Evolutionary conservation across 495 filamentous ascomycete genomes (phyloP).

Genomic region (Penicillium longicatenatum): DNA sequence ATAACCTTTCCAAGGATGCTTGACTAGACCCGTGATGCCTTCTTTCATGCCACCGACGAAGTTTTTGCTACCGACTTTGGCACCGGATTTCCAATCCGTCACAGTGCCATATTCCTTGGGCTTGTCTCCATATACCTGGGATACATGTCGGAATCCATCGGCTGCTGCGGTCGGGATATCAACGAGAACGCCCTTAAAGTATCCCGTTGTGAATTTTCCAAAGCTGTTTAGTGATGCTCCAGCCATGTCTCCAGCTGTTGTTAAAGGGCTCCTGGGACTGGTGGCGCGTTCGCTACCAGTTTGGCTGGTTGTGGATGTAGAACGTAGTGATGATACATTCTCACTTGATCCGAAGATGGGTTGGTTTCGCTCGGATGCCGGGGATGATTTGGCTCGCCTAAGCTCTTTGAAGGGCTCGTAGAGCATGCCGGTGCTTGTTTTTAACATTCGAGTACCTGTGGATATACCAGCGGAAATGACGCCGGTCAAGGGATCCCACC

Average conservation of each 20-base stretch:
- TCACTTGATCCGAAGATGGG: slow-evolving; percentile 11
- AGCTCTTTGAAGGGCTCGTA: slow-evolving; percentile 36
- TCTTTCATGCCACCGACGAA: slow-evolving; percentile 74
- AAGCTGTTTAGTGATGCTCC: slow-evolving; percentile 33
- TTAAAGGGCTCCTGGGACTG: slow-evolving; percentile 6
- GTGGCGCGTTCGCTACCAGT: not conserved
- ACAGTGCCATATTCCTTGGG: slow-evolving; percentile 41
- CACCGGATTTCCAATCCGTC: slow-evolving; percentile 39
- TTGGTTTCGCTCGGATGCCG: not conserved
- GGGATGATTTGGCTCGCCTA: slow-evolving; percentile 14
- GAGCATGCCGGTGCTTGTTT: slow-evolving; percentile 35
- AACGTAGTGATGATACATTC: not conserved
- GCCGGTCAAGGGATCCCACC: slow-evolving; percentile 48
- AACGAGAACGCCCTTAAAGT: slow-evolving; percentile 45
- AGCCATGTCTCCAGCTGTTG: slow-evolving; percentile 28
- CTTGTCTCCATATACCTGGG: slow-evolving; percentile 70
- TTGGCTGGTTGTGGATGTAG: not conserved
- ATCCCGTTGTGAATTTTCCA: slow-evolving; percentile 32
- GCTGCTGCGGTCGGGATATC: slow-evolving; percentile 73
- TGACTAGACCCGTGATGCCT: slow-evolving; percentile 68
- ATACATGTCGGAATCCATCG: slow-evolving; percentile 82
- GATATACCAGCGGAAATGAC: slow-evolving; percentile 39
- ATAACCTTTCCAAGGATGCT: slow-evolving; percentile 64
- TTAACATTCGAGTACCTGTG: slow-evolving; percentile 28
- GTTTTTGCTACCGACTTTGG: slow-evolving; percentile 49